A percentile compares a stretch with the other conserved stretches of the same genome.
Conservation (phyloP, 1,284 basidiomycete species). For the Microbotryum violaceum region DNA sequence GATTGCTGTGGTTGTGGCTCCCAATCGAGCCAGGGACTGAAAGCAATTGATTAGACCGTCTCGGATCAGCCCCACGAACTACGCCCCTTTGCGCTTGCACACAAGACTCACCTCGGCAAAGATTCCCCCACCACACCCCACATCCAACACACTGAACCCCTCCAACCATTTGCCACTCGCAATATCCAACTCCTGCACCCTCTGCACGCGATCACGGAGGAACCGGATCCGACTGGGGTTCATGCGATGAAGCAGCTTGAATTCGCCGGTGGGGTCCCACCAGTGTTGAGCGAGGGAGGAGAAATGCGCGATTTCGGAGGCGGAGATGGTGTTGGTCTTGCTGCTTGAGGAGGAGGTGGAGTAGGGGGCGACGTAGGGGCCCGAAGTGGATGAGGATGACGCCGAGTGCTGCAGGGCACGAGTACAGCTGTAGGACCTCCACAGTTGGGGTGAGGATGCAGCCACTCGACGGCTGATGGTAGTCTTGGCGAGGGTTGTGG, state of each 20-base stretch:
- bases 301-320: constrained; percentile 83
- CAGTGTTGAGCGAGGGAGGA: constrained; percentile 82
- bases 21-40: constrained; percentile 77
- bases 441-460: too few species aligned
- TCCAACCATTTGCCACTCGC: constrained; percentile 45
- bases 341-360: background rate
- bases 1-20: constrained; percentile 75
- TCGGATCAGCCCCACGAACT: constrained; percentile 4
- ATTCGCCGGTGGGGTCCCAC: constrained; percentile 96
- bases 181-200: constrained; percentile 36
- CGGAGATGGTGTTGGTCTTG: constrained; percentile 34
- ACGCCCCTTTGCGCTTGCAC: background rate
- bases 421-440: too few species aligned
- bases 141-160: constrained; percentile 65
- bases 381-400: too few species aligned
- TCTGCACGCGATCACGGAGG: constrained; percentile 44
- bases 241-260: constrained; percentile 85
- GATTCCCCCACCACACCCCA: constrained; percentile 93
- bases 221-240: constrained; percentile 84
- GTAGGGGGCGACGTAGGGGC: too few species aligned
- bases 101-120: constrained; percentile 66
- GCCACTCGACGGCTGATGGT: too few species aligned
- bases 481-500: too few species aligned
- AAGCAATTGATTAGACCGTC: background rate
- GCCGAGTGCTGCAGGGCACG: too few species aligned